Base-by-base conservation (phyloP, 352 stramenopile genomes). In the Phytophthora constricta region DNA sequence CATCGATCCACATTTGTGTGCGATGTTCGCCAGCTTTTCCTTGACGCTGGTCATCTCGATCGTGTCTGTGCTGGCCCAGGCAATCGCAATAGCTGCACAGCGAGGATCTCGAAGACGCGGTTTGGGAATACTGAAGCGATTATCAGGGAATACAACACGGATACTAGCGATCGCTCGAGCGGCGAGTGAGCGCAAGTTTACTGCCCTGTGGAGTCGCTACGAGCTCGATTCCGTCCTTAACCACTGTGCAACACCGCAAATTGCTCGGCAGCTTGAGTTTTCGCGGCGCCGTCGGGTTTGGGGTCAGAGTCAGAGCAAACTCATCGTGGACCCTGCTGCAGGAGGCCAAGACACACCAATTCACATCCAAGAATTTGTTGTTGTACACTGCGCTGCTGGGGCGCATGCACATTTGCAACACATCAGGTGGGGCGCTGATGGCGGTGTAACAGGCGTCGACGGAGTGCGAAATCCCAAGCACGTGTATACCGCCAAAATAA, bases 1-100 rank as follows among this genome's bases (percentile, higher is more conserved):
- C 51, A 79, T 71, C 0, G 74, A 82, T 10, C 70, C 74, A 20
- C 74, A 82, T 25, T 31, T 82, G 22, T 82, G 79, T 60, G 74
- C 74, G n/a, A 77, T 82, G 4, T 65, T 76, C 20, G 70, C 70
- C 5, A 68, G 70, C 9, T 43, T 79, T n/a, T 27, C 62, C 1
- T 54, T 82, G 7, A 65, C 70, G 1, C 34, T 76, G n/a, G 42
- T 77, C 4, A 74, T 79, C 20, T 76, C 70, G 5, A 28, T 47
- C 7, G 56, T 58, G 0, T 82, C 79, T 17, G 11, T 68, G 3
- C 20, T 72, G 1, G 33, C 79, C n/a, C 68, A 74, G 19, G 60
- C 67, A 26, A 56, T 62, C 1, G 60, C 62, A 0, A 61, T 50
- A 8, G 64, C 65, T n/a, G 54, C 51, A 0, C 67, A 61, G 22